These are phyloP conservation scores for Magnaporthales sp. DNA, from an alignment of 2,329 filamentous ascomycete species.

Conservation along the genomic window DNA sequence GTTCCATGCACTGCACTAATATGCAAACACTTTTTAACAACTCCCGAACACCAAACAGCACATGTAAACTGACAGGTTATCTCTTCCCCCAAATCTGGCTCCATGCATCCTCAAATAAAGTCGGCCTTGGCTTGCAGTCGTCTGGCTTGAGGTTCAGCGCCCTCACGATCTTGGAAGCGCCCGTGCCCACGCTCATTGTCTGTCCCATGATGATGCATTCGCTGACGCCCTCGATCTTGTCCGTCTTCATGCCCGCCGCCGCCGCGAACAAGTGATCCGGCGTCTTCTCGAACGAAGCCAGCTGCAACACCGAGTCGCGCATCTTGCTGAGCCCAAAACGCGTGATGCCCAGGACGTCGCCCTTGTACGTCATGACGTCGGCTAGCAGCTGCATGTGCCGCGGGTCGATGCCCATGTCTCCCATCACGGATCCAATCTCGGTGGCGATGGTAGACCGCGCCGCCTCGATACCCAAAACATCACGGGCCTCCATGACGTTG, in stretches of 20 bases:
- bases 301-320: constrained; percentile 85
- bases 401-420: constrained; percentile 89
- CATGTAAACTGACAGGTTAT: background rate
- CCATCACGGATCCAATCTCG: constrained; percentile 87
- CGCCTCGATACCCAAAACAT: constrained; percentile 91
- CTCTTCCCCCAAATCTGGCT: constrained; percentile 14
- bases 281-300: constrained; percentile 96
- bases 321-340: constrained; percentile 95
- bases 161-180: constrained; percentile 82
- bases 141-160: constrained; percentile 58
- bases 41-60: background rate
- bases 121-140: constrained; percentile 49
- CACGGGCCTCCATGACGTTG: constrained; percentile 79
- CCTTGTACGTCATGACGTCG: constrained; percentile 99
- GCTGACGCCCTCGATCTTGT: constrained; percentile 84
- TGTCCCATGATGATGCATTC: constrained; percentile 99
- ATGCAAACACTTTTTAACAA: background rate
- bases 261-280: constrained; percentile 96
- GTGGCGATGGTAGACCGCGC: constrained; percentile 80
- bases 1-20: background rate
- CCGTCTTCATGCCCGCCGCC: constrained; percentile 82
- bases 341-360: constrained; percentile 92
- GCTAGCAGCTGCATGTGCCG: constrained; percentile 96
- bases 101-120: constrained; percentile 66
- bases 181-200: constrained; percentile 84